A percentile compares a stretch with the other conserved stretches of the same genome.
phyloP scores from a whole-genome alignment of 768 basidiomycete genomes.

The Podaxis pistillaris region DNA sequence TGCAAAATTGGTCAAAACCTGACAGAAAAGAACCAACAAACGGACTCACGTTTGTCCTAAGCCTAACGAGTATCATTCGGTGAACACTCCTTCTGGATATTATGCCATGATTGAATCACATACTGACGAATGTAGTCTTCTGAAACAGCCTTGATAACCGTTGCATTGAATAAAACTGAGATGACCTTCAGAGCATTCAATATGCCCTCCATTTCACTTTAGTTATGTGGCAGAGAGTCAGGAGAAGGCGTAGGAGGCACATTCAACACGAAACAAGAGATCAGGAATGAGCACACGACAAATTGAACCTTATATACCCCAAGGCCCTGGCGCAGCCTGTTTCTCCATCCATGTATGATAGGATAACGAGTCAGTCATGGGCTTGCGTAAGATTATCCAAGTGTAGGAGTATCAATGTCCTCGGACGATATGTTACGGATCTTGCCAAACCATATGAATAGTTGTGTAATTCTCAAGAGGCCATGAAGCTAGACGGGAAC shows the following conservation, averaged over 20 bases:
- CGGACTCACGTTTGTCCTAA: slow-evolving; percentile 2
- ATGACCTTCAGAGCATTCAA: not conserved
- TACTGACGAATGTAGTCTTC: not conserved
- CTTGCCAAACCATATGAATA: not conserved
- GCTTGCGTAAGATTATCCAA: not conserved
- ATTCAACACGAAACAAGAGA: not conserved
- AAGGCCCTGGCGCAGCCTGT: not conserved
- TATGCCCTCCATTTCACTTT: not conserved
- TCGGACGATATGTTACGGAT: not conserved
- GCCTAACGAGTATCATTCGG: not conserved
- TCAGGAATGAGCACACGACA: not conserved
- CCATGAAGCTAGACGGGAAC: too few species aligned
- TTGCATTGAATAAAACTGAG: not conserved
- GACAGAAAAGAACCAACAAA: not conserved
- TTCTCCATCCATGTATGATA: not conserved
- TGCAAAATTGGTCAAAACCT: slow-evolving; percentile 20
- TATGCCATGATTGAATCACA: not conserved
- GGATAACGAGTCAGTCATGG: not conserved
- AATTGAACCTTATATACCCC: not conserved
- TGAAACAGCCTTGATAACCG: not conserved
- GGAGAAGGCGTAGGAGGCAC: not conserved
- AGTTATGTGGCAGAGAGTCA: not conserved
- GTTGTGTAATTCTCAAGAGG: not conserved
- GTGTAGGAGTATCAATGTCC: not conserved
- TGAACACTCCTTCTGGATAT: not conserved